These are phyloP conservation scores for Nicotiana attenuata DNA, from an alignment of 257 asterid species.

Conservation along the genomic window DNA sequence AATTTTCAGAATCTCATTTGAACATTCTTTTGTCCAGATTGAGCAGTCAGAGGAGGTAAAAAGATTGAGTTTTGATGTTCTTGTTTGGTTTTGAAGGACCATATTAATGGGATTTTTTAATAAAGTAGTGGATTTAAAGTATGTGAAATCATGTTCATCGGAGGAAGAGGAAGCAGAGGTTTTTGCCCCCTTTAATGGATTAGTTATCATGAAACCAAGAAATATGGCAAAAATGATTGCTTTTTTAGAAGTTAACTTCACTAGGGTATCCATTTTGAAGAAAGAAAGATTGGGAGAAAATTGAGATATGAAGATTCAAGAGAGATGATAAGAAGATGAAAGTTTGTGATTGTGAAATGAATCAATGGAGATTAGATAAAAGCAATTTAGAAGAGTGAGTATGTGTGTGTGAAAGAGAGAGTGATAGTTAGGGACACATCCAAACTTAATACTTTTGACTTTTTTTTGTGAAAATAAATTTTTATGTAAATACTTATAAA, in stretches of 20 bases:
- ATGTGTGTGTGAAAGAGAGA: background rate
- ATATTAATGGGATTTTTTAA: background rate
- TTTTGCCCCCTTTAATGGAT: conserved; percentile 3
- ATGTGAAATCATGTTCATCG: background rate
- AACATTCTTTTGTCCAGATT: conserved; percentile 49
- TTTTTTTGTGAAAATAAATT: no score
- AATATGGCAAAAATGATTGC: background rate
- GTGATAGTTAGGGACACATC: background rate
- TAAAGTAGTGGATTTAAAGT: background rate
- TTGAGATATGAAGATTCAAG: background rate
- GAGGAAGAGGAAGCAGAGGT: background rate
- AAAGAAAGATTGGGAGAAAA: background rate
- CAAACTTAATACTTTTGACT: background rate
- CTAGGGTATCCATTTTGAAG: background rate
- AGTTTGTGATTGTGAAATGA: background rate
- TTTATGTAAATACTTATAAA: no score
- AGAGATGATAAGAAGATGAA: background rate
- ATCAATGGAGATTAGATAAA: background rate
- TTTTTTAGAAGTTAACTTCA: background rate
- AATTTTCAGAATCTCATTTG: conserved; percentile 39
- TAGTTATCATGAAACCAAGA: background rate
- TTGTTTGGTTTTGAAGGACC: background rate
- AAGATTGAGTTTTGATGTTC: background rate
- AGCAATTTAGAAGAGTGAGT: background rate
- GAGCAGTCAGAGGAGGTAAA: conserved; percentile 20